phyloP scores from a whole-genome alignment of 345 rosid genomes.

The Pelargonium nanum region DNA sequence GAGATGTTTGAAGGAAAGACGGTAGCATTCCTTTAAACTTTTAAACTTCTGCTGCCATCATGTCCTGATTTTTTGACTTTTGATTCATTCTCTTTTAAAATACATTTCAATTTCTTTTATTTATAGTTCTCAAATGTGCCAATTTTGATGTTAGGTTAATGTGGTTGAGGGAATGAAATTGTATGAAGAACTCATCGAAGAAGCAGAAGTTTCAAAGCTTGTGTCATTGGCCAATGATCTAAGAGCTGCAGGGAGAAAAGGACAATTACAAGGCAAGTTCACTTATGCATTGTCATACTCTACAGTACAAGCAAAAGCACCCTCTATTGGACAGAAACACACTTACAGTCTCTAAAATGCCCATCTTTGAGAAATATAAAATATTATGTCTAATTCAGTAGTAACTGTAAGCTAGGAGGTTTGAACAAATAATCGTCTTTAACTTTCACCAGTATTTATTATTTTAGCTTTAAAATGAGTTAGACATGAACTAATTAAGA shows the following conservation, averaged over 20 bases:
- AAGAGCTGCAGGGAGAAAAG: slow-evolving; percentile 64
- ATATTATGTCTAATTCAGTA: background rate
- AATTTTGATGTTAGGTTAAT: slow-evolving; percentile 48
- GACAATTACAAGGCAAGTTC: slow-evolving; percentile 75
- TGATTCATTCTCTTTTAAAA: background rate
- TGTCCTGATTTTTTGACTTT: slow-evolving; percentile 3
- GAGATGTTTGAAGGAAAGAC: slow-evolving; percentile 63
- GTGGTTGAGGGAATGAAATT: slow-evolving; percentile 85
- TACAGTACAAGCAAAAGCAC: background rate
- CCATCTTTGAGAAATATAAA: background rate
- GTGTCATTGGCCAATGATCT: slow-evolving; percentile 62
- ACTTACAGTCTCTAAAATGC: background rate
- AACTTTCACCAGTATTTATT: background rate
- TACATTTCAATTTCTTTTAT: slow-evolving; percentile 4
- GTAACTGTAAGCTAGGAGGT: background rate
- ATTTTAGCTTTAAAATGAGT: background rate
- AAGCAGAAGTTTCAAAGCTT: slow-evolving; percentile 51
- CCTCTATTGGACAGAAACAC: background rate
- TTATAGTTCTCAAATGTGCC: slow-evolving; percentile 7
- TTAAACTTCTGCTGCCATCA: background rate
- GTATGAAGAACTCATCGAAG: slow-evolving; percentile 48
- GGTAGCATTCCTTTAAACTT: slow-evolving; percentile 18
- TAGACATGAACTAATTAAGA: background rate
- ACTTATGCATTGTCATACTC: background rate
- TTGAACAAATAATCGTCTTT: background rate